These are phyloP conservation scores for Kazachstania taianensis DNA, from an alignment of 805 yeast genomes.

Conservation along the genomic window DNA sequence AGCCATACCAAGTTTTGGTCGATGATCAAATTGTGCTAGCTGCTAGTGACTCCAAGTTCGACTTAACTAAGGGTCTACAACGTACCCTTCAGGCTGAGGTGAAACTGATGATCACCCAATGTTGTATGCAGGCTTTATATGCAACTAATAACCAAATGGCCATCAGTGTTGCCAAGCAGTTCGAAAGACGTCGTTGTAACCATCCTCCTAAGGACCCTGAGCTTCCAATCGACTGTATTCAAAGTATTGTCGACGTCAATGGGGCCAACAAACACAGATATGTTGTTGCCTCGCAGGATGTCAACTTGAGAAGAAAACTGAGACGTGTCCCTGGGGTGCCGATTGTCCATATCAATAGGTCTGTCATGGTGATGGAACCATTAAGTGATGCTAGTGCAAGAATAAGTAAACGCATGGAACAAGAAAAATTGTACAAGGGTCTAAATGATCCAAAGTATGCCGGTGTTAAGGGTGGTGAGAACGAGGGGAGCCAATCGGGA, in stretches of 20 bases:
- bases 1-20: constrained; percentile 83
- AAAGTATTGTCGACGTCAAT: constrained; percentile 54
- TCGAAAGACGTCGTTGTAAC: constrained; percentile 88
- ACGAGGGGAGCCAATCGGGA: constrained; percentile 9
- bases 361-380: constrained; percentile 96
- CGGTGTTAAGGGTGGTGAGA: constrained; percentile 31
- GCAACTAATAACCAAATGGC: constrained; percentile 61
- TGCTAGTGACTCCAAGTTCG: constrained; percentile 58
- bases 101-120: constrained; percentile 90
- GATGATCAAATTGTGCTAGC: constrained; percentile 70
- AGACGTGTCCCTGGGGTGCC: constrained; percentile 86
- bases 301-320: constrained; percentile 53
- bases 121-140: constrained; percentile 84
- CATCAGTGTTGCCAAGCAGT: constrained; percentile 66
- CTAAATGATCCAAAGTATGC: constrained; percentile 54
- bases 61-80: constrained; percentile 69
- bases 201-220: constrained; percentile 58
- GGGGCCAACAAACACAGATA: constrained; percentile 86
- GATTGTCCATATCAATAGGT: constrained; percentile 70
- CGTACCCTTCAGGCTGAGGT: constrained; percentile 76
- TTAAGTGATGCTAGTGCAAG: constrained; percentile 58
- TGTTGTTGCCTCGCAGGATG: constrained; percentile 76
- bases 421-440: constrained; percentile 62
- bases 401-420: constrained; percentile 44
- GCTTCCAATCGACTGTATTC: constrained; percentile 66